Percentiles rank a stretch among this genome's conserved stretches.
These are phyloP conservation scores for Ustilago trichophora DNA, from an alignment of 1,284 basidiomycete genomes.

Conservation along the genomic window DNA sequence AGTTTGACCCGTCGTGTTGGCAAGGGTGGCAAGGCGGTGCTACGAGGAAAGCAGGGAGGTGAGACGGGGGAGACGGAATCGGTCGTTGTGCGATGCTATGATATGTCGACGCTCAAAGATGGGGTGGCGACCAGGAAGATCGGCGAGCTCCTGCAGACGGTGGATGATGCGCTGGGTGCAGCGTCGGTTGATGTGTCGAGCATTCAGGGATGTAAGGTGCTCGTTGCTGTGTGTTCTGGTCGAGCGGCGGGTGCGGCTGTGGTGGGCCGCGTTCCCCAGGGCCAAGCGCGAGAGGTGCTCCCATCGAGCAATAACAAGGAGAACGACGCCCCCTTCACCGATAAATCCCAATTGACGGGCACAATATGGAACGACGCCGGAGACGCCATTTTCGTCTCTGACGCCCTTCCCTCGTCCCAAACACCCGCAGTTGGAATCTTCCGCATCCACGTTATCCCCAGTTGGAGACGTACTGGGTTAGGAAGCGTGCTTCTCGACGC, in stretches of 20 bases:
- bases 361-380: slow-evolving; percentile 43
- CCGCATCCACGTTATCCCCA: slow-evolving; percentile 54
- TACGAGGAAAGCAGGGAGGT: slow-evolving; percentile 11
- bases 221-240: slow-evolving; percentile 42
- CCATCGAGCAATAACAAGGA: slow-evolving; percentile 26
- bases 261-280: slow-evolving; percentile 28
- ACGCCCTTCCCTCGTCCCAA: slow-evolving; percentile 26
- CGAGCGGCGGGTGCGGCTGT: slow-evolving; percentile 50
- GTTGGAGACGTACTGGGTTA: slow-evolving; percentile 47
- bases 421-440: slow-evolving; percentile 54
- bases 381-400: slow-evolving; percentile 48
- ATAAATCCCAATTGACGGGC: too few species aligned
- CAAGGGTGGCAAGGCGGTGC: slow-evolving; percentile 12
- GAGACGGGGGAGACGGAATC: slow-evolving; percentile 7
- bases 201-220: slow-evolving; percentile 34
- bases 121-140: slow-evolving; percentile 22
- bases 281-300: slow-evolving; percentile 47
- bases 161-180: slow-evolving; percentile 58
- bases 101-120: slow-evolving; percentile 41
- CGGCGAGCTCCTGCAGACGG: slow-evolving; percentile 37
- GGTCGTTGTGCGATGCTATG: slow-evolving; percentile 38
- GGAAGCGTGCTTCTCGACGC: slow-evolving; percentile 49
- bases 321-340: slow-evolving; percentile 4
- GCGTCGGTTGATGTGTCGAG: slow-evolving; percentile 25
- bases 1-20: slow-evolving; percentile 3